Conservation (phyloP, 2,329 filamentous ascomycete genomes). For the Arthroderma uncinatum region DNA sequence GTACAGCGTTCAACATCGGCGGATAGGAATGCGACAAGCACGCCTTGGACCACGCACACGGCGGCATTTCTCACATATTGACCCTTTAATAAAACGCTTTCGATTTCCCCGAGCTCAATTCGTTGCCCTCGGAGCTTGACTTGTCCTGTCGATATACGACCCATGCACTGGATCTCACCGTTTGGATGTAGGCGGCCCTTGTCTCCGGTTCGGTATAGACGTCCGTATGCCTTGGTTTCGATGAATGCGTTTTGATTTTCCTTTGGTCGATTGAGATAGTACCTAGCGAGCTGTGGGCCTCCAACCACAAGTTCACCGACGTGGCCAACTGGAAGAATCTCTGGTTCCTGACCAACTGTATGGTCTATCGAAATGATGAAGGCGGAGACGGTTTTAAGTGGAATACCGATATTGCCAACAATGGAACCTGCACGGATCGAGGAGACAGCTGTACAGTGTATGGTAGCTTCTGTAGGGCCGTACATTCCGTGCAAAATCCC, state of each 20-base stretch:
- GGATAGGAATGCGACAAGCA: slow-evolving; percentile 64
- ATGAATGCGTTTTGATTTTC: slow-evolving; percentile 65
- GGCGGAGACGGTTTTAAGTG: slow-evolving; percentile 69
- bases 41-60: slow-evolving; percentile 55
- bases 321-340: slow-evolving; percentile 53
- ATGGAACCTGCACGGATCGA: slow-evolving; percentile 47
- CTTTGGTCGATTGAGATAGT: slow-evolving; percentile 70
- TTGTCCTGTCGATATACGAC: slow-evolving; percentile 67
- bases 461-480: slow-evolving; percentile 81
- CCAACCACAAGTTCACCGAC: slow-evolving; percentile 72
- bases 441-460: slow-evolving; percentile 72
- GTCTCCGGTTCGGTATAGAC: slow-evolving; percentile 75
- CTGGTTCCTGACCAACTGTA: slow-evolving; percentile 24
- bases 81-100: slow-evolving; percentile 55
- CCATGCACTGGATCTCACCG: slow-evolving; percentile 70
- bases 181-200: slow-evolving; percentile 57
- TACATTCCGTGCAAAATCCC: slow-evolving; percentile 88
- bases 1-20: slow-evolving; percentile 36
- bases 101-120: slow-evolving; percentile 77
- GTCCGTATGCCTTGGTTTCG: slow-evolving; percentile 50
- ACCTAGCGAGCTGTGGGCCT: slow-evolving; percentile 65
- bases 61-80: slow-evolving; percentile 53
- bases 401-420: slow-evolving; percentile 61
- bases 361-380: slow-evolving; percentile 51
- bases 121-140: slow-evolving; percentile 78